Conservation (phyloP, 441 rosid genomes). For the Eugenia klotzschiana region DNA sequence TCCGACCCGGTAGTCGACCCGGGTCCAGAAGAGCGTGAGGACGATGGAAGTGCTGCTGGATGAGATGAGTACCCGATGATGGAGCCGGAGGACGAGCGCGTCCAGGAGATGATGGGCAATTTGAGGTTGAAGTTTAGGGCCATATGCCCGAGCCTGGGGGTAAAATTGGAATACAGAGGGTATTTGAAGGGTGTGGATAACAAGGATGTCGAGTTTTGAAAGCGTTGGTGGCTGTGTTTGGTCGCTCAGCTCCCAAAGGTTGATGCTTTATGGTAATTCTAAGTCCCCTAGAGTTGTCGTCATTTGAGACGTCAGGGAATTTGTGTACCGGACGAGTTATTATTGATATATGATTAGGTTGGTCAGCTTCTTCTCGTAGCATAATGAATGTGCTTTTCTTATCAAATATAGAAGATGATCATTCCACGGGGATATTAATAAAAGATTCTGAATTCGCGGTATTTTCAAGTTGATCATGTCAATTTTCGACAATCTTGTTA, state of each 20-base stretch:
- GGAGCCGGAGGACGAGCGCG: slow-evolving; percentile 58
- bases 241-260: not conserved
- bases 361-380: not conserved
- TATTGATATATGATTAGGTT: not conserved
- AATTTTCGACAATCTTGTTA: not conserved
- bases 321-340: not conserved
- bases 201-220: slow-evolving; percentile 37
- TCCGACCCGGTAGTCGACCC: slow-evolving; percentile 33
- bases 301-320: not conserved
- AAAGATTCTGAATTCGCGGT: not conserved
- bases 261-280: not conserved
- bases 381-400: not conserved
- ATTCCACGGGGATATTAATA: not conserved
- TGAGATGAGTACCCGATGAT: slow-evolving; percentile 37
- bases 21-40: slow-evolving; percentile 40
- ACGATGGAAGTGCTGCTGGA: slow-evolving; percentile 46
- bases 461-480: not conserved
- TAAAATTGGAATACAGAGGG: slow-evolving; percentile 48
- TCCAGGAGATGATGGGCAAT: slow-evolving; percentile 43
- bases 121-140: slow-evolving; percentile 61
- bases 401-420: not conserved
- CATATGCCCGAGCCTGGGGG: slow-evolving; percentile 48
- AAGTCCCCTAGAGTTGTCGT: not conserved
- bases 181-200: slow-evolving; percentile 33
- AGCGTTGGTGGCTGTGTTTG: not conserved